Evolutionary conservation across 2,329 filamentous ascomycete species (phyloP).

Genomic region (Alternaria sp.): DNA sequence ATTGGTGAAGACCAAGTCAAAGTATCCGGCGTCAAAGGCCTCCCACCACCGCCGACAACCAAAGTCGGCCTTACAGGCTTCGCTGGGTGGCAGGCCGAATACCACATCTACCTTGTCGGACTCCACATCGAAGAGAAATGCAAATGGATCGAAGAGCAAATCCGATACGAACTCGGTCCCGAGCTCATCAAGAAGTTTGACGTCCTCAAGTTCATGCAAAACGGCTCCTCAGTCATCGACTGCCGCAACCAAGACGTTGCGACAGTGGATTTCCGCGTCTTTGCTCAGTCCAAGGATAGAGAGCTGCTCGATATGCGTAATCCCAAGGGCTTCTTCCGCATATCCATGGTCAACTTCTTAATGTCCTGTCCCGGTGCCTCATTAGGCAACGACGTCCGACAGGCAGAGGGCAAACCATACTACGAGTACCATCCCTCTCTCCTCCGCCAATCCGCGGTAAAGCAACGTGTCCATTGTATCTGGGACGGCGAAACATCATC

Average conservation of each 20-base stretch:
- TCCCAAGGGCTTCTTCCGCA: conserved; percentile 51
- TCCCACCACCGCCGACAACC: conserved; percentile 58
- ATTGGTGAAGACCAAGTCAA: conserved; percentile 56
- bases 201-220: conserved; percentile 52
- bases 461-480: conserved; percentile 43
- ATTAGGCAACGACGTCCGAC: conserved; percentile 36
- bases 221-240: conserved; percentile 51
- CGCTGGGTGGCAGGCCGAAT: conserved; percentile 59
- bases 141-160: conserved; percentile 53
- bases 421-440: conserved; percentile 55
- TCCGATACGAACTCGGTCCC: conserved; percentile 50
- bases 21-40: conserved; percentile 49
- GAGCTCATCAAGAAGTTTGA: conserved; percentile 47
- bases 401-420: conserved; percentile 40
- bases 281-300: conserved; percentile 56
- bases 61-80: conserved; percentile 59
- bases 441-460: conserved; percentile 39
- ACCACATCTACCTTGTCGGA: conserved; percentile 57
- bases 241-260: conserved; percentile 57
- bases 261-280: conserved; percentile 60
- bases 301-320: conserved; percentile 54
- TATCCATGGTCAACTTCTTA: conserved; percentile 54
- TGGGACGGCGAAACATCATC: conserved; percentile 27
- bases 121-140: conserved; percentile 58
- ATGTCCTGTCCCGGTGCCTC: conserved; percentile 54